Conservation (phyloP, 225 moss, liverwort and hornwort species). For the Takakia lepidozioides region DNA sequence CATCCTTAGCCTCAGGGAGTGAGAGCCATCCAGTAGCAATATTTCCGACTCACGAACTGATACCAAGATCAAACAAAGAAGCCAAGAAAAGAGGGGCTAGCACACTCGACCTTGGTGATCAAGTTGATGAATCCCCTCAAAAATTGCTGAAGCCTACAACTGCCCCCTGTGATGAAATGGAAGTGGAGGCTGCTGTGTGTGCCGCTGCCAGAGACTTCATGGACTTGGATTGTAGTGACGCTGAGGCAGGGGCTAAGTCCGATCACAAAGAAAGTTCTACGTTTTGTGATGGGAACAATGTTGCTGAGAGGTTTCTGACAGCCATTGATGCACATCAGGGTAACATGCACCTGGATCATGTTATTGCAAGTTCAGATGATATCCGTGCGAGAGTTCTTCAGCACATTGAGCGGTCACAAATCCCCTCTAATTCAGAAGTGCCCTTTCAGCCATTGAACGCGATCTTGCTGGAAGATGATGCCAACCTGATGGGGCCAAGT, state of each 20-base stretch:
- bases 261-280: too few relatives aligned
- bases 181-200: conserved; percentile 18
- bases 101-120: conserved; percentile 7
- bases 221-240: conserved; percentile 26
- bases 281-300: neutral
- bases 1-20: neutral
- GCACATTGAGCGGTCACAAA: too few relatives aligned
- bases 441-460: conserved; percentile 20
- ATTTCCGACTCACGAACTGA: too few relatives aligned
- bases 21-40: neutral
- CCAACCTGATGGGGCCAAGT: too few relatives aligned
- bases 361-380: too few relatives aligned
- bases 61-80: neutral
- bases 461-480: too few relatives aligned
- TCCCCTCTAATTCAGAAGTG: too few relatives aligned
- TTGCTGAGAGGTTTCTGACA: neutral
- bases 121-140: conserved; percentile 19
- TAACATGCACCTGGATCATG: too few relatives aligned
- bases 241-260: too few relatives aligned
- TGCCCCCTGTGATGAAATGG: conserved; percentile 22
- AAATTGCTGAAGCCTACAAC: conserved; percentile 25
- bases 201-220: conserved; percentile 28
- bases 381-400: neutral
- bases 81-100: conserved; percentile 23
- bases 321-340: conserved; percentile 1